phyloP scores from a whole-genome alignment of 2,329 filamentous ascomycete genomes.

The Emericellopsis atlantica region DNA sequence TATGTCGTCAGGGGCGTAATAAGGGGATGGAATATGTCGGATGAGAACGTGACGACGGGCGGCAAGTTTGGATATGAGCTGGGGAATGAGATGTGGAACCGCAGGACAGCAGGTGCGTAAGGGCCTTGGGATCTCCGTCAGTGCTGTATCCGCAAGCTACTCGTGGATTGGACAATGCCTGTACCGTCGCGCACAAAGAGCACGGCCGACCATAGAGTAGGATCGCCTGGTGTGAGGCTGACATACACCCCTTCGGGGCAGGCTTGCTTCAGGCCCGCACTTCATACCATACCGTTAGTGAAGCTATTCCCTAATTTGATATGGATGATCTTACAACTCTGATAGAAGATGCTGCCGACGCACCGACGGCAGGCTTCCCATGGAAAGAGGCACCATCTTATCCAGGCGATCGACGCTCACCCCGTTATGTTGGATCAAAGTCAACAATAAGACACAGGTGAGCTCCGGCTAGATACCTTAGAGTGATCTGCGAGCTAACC shows the following conservation, averaged over 20 bases:
- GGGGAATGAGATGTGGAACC: constrained; percentile 84
- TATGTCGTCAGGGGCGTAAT: constrained; percentile 91
- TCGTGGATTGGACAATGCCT: background rate
- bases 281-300: constrained; percentile 18
- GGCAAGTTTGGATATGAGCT: constrained; percentile 66
- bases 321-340: constrained; percentile 55
- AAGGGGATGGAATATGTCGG: constrained; percentile 90
- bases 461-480: too few species aligned
- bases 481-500: background rate
- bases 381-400: constrained; percentile 28
- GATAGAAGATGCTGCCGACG: constrained; percentile 66
- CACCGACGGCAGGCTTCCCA: constrained; percentile 39
- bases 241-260: constrained; percentile 83
- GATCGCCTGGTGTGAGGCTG: constrained; percentile 68
- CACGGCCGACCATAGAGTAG: constrained; percentile 78
- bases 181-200: constrained; percentile 82
- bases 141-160: background rate
- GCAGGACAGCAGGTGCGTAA: constrained; percentile 75
- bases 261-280: constrained; percentile 67
- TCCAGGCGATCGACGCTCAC: background rate
- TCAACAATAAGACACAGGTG: too few species aligned
- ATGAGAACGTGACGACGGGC: constrained; percentile 77
- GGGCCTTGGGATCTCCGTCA: constrained; percentile 46
- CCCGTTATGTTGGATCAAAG: background rate
- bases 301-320: background rate